A percentile compares a stretch with the other conserved stretches of the same genome.
These are phyloP conservation scores for Pyrus pyrifolia DNA, from an alignment of 306 rosid genomes.

Conservation along the genomic window DNA sequence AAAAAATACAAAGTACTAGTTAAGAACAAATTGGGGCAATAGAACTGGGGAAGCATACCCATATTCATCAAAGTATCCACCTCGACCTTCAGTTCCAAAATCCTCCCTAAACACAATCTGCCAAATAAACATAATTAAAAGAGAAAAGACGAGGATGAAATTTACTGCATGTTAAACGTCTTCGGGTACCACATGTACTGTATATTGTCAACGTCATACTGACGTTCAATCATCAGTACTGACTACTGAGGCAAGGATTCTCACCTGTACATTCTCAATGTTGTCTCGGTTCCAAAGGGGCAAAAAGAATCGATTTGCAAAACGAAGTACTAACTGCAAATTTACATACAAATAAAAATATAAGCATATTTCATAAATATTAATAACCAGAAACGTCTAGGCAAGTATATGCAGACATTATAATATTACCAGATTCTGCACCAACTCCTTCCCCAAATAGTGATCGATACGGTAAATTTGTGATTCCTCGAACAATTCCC, in stretches of 20 bases:
- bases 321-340: conserved; percentile 95
- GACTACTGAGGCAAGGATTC: conserved; percentile 16
- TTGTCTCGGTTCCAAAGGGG: conserved; percentile 99
- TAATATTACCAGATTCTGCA: conserved; percentile 82
- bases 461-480: conserved; percentile 97
- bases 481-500: conserved; percentile 74
- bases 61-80: conserved; percentile 95
- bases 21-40: background rate
- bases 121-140: conserved; percentile 16
- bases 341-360: conserved; percentile 18
- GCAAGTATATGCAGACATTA: background rate
- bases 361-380: conserved; percentile 22
- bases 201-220: background rate
- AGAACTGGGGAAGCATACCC: conserved; percentile 49
- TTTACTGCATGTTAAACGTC: background rate
- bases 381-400: conserved; percentile 7
- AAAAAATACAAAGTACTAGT: background rate
- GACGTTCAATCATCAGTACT: background rate
- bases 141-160: background rate
- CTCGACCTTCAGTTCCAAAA: conserved; percentile 99
- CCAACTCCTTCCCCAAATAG: conserved; percentile 93
- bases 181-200: conserved; percentile 8
- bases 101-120: conserved; percentile 98
- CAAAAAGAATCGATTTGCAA: conserved; percentile 82
- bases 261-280: conserved; percentile 88